These are phyloP conservation scores for Alloteropsis semialata DNA, from an alignment of 176 grass and related monocot genomes.

Conservation along the genomic window DNA sequence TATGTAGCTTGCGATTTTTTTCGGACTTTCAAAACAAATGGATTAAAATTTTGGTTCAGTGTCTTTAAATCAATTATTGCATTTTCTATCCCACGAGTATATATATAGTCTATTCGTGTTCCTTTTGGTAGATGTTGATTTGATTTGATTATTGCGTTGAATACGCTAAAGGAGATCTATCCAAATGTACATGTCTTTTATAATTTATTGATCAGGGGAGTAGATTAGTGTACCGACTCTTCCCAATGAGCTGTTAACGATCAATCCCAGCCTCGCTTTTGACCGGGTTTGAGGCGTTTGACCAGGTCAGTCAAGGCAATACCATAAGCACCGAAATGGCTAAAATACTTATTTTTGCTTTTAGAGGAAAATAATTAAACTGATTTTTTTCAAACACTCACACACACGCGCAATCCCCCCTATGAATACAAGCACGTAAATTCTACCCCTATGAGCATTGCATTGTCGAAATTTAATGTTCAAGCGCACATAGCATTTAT, in stretches of 20 bases:
- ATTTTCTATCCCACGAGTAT: not conserved
- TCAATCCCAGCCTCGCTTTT: constrained; percentile 8
- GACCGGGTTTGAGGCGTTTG: constrained; percentile 23
- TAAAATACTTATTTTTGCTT: not conserved
- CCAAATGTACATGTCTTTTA: constrained; percentile 32
- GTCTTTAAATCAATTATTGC: not conserved
- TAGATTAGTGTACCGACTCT: constrained; percentile 31
- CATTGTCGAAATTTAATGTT: not conserved
- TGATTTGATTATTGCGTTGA: constrained; percentile 29
- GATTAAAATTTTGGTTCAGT: not conserved
- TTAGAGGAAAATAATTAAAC: not conserved
- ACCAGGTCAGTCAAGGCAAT: not conserved
- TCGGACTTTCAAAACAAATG: not conserved
- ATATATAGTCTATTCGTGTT: constrained; percentile 5
- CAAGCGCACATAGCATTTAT: too few relatives aligned
- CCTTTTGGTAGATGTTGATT: constrained; percentile 30
- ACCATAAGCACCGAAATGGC: not conserved
- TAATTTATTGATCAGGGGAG: constrained; percentile 5
- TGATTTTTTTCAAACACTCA: too few relatives aligned
- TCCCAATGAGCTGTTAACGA: not conserved
- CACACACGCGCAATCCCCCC: too few relatives aligned
- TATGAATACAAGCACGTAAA: too few relatives aligned
- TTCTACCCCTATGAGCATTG: too few relatives aligned
- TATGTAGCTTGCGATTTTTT: not conserved
- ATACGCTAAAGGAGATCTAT: constrained; percentile 2